These are phyloP conservation scores for Priceomyces haplophilus DNA, from an alignment of 805 yeast genomes.

Conservation along the genomic window DNA sequence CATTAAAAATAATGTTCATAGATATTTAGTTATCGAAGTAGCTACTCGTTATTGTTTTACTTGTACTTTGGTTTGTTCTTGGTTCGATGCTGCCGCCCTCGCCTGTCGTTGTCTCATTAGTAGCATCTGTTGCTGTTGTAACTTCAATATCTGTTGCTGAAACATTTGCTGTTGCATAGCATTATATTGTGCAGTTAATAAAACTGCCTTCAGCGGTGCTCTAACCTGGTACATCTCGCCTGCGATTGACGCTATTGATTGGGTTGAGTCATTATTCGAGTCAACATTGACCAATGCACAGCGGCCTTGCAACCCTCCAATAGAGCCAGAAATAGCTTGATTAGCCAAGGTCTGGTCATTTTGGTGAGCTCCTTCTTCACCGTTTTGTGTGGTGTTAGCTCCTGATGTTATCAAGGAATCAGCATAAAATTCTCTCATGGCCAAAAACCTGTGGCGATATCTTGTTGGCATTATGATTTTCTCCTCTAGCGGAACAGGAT, in stretches of 20 bases:
- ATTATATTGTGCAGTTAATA: slow-evolving; percentile 41
- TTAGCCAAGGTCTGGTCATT: slow-evolving; percentile 42
- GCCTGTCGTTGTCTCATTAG: slow-evolving; percentile 31
- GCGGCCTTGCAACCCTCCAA: slow-evolving; percentile 79
- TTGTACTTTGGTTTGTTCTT: slow-evolving; percentile 4
- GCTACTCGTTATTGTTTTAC: background rate
- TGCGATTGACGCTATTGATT: slow-evolving; percentile 55
- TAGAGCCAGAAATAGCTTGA: slow-evolving; percentile 47
- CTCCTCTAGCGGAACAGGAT: slow-evolving; percentile 81
- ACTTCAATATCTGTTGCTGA: slow-evolving; percentile 41
- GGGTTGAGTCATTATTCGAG: slow-evolving; percentile 29
- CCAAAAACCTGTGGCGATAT: slow-evolving; percentile 67
- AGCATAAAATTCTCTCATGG: slow-evolving; percentile 94
- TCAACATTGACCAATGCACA: slow-evolving; percentile 72
- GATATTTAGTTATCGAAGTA: background rate
- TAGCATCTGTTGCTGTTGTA: slow-evolving; percentile 34
- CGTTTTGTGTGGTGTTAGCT: slow-evolving; percentile 34
- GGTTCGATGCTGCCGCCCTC: slow-evolving; percentile 8
- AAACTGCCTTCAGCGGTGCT: slow-evolving; percentile 44
- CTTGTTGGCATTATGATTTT: slow-evolving; percentile 68
- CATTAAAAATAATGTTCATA: background rate
- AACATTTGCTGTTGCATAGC: slow-evolving; percentile 42
- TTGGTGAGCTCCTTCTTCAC: slow-evolving; percentile 15
- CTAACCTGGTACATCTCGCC: slow-evolving; percentile 50
- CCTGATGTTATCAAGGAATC: slow-evolving; percentile 71